Conservation (phyloP, 768 basidiomycete genomes). For the Calocybe gangraenosa region DNA sequence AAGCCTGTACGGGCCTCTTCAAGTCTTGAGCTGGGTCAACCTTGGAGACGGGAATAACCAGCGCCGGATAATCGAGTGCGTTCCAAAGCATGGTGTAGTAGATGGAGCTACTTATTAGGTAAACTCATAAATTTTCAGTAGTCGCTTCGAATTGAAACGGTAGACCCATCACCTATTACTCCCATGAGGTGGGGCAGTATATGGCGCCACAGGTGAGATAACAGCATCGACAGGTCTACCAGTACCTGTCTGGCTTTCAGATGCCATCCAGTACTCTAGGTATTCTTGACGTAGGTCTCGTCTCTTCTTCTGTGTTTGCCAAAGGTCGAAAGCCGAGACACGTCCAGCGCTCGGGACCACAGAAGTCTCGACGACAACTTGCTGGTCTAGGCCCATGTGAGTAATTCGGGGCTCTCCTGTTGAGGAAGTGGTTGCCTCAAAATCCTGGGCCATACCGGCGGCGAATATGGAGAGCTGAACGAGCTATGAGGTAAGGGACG, state of each 20-base stretch:
- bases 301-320: slow-evolving; percentile 59
- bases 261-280: slow-evolving; percentile 60
- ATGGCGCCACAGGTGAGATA: slow-evolving; percentile 60
- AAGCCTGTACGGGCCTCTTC: slow-evolving; percentile 39
- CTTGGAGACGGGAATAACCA: slow-evolving; percentile 59
- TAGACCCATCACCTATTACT: slow-evolving; percentile 38
- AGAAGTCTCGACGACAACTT: background rate
- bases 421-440: slow-evolving; percentile 25
- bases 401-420: slow-evolving; percentile 54
- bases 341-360: background rate
- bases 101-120: slow-evolving; percentile 31
- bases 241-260: slow-evolving; percentile 48
- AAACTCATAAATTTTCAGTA: background rate
- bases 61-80: slow-evolving; percentile 58
- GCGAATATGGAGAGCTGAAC: slow-evolving; percentile 36
- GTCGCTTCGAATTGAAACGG: background rate
- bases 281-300: slow-evolving; percentile 50
- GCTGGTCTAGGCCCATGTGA: slow-evolving; percentile 36
- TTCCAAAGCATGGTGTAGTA: slow-evolving; percentile 67
- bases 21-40: slow-evolving; percentile 54
- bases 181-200: slow-evolving; percentile 62
- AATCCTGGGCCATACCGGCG: slow-evolving; percentile 49
- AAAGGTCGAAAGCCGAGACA: slow-evolving; percentile 50
- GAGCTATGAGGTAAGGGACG: background rate
- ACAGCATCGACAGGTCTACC: slow-evolving; percentile 76